phyloP scores from a whole-genome alignment of 192 early-diverging fungal species.

The Backusella macrospora region DNA sequence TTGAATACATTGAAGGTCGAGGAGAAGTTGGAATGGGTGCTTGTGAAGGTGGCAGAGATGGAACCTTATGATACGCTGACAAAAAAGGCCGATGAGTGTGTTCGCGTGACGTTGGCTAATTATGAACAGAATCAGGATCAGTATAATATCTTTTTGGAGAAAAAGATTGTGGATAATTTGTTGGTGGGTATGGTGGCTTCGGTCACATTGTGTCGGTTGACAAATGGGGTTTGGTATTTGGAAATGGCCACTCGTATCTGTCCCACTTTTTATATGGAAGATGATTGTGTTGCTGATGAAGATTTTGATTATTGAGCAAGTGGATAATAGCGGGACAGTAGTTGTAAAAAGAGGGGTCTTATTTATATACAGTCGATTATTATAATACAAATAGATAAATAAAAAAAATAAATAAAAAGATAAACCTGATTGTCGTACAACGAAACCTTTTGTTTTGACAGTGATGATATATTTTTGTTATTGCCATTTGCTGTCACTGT shows the following conservation, averaged over 20 bases:
- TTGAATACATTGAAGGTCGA: slow-evolving; percentile 3
- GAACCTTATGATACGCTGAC: neutral
- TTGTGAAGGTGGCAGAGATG: slow-evolving; percentile 19
- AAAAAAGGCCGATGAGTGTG: neutral
- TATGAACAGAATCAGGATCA: neutral
- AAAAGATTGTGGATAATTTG: slow-evolving; percentile 27
- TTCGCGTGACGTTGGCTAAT: slow-evolving; percentile 1
- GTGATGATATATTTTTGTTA: too few species aligned
- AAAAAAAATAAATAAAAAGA: too few species aligned
- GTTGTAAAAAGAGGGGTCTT: too few species aligned
- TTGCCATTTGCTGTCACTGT: too few species aligned
- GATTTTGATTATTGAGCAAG: slow-evolving; percentile 9
- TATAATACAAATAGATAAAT: too few species aligned
- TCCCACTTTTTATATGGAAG: slow-evolving; percentile 40
- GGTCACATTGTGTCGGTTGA: slow-evolving; percentile 26
- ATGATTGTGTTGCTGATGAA: slow-evolving; percentile 31
- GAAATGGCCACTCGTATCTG: slow-evolving; percentile 19
- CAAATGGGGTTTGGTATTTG: slow-evolving; percentile 33
- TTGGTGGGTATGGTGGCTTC: slow-evolving; percentile 28
- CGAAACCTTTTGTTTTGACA: too few species aligned
- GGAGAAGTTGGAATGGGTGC: neutral
- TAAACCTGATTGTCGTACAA: too few species aligned
- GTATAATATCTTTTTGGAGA: slow-evolving; percentile 30
- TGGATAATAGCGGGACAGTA: neutral
- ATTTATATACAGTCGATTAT: too few species aligned